Evolutionary conservation across 257 asterid genomes (phyloP), one percentile per base, ranked within the genome.

Genomic region (Phtheirospermum japonicum): DNA sequence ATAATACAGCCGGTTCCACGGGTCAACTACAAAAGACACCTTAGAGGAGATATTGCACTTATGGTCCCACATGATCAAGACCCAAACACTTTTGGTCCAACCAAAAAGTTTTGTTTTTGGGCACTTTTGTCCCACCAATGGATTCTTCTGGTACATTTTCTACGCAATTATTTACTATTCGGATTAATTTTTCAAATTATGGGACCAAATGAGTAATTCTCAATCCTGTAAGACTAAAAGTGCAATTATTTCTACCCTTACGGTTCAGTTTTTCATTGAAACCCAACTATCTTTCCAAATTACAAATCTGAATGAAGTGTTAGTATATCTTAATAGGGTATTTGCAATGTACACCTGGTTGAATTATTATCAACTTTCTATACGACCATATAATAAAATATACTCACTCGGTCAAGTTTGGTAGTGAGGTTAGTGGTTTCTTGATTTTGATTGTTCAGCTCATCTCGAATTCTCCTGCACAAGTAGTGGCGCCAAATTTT

Each of bases 381-480:
- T 17, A 46, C 53, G n/a, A 0, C 9, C 53, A 46, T 5, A 14
- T 50, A 50, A 40, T 28, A 11, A 53, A 34, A 28, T 33, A 54
- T 40, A 76, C 94, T 84, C 76, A 89, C 98, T 50, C 93, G 79
- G 67, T 92, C 98, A 28, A 89, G 92, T 77, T 85, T 92, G 86
- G 82, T 89, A 59, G 96, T 86, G 56, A 91, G 98, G 82, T 82
- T 84, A 63, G 82, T 55, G 23, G 93, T 92, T 82, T 82, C 98
- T 76, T 89, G 95, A 75, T 78, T 89, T 82, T 89, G 98, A 63
- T 70, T 79, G 57, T 85, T 79, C 71, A 88, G 77, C 73, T 89
- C 98, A 39, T 92, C 98, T 19, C 96, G 92, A 30, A 85, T 89
- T 78, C 98, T 84, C 95, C 98, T 92, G 85, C 85, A 73, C 4